Conservation (phyloP, 2,329 filamentous ascomycete species). For the Arthrobotrys entomopaga region DNA sequence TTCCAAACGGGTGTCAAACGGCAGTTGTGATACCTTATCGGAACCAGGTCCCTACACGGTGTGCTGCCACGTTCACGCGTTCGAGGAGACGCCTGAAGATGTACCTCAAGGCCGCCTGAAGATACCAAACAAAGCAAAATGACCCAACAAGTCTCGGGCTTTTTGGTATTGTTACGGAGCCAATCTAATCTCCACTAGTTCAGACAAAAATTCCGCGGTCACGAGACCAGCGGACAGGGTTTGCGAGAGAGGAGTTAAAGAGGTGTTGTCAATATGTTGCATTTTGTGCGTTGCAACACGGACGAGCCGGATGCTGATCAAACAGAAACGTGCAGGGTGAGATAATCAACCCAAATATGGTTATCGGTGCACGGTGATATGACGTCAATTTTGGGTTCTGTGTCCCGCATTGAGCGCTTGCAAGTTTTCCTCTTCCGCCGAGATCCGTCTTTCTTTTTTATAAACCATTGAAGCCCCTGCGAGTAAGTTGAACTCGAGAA, state of each 20-base stretch:
- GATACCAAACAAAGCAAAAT: too few relatives aligned
- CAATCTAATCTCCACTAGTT: too few relatives aligned
- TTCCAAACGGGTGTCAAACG: background rate
- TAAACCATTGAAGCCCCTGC: background rate
- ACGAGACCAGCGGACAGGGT: too few relatives aligned
- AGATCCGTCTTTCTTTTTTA: constrained; percentile 36
- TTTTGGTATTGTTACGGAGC: too few relatives aligned
- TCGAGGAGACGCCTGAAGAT: too few relatives aligned
- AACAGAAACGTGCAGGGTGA: constrained; percentile 4
- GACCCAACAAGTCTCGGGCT: too few relatives aligned
- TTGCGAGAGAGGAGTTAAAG: too few relatives aligned
- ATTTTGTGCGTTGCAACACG: constrained; percentile 22
- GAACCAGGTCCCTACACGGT: too few relatives aligned
- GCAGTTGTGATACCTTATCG: too few relatives aligned
- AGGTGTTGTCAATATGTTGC: background rate
- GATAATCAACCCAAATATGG: constrained; percentile 11
- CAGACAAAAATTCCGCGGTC: too few relatives aligned
- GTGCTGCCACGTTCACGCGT: too few relatives aligned
- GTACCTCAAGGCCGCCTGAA: too few relatives aligned
- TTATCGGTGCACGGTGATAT: constrained; percentile 10
- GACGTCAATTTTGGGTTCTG: constrained; percentile 13
- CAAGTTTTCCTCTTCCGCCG: constrained; percentile 7
- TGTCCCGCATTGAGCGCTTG: background rate
- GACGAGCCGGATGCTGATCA: constrained; percentile 4
- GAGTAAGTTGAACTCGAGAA: background rate